These are phyloP conservation scores for Collybia nuda DNA, from an alignment of 768 basidiomycete species.

Conservation along the genomic window DNA sequence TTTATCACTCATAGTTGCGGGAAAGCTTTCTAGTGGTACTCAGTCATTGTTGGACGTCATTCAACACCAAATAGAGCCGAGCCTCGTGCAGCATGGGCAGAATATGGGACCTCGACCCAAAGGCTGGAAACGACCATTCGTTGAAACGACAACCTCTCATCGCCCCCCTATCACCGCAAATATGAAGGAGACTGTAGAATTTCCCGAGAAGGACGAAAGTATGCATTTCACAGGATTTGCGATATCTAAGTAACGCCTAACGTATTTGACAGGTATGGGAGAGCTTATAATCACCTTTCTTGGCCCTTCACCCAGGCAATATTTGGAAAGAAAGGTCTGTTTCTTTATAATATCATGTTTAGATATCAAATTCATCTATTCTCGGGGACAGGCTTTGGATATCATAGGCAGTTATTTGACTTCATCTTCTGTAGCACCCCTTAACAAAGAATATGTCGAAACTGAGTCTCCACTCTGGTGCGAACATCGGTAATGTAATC, in stretches of 20 bases:
- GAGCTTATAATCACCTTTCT: constrained; percentile 78
- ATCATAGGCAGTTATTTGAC: constrained; percentile 87
- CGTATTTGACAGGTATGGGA: constrained; percentile 53
- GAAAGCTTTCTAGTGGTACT: constrained; percentile 80
- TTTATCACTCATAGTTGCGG: constrained; percentile 82
- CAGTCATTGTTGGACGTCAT: constrained; percentile 76
- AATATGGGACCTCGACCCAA: constrained; percentile 65
- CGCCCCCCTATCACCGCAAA: constrained; percentile 51
- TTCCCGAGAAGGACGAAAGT: constrained; percentile 96
- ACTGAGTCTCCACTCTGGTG: constrained; percentile 88
- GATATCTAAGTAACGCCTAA: background rate
- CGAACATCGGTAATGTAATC: constrained; percentile 13
- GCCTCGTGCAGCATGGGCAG: constrained; percentile 73
- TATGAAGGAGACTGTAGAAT: constrained; percentile 72
- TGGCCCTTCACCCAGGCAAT: constrained; percentile 73
- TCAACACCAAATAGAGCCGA: constrained; percentile 82
- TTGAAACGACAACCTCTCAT: constrained; percentile 81
- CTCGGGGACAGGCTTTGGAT: constrained; percentile 65
- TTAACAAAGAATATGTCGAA: constrained; percentile 92
- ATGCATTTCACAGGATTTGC: constrained; percentile 14
- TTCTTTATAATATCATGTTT: background rate
- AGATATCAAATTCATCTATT: constrained; percentile 5
- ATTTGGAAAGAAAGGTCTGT: constrained; percentile 67
- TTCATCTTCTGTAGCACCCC: constrained; percentile 75
- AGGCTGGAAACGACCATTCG: constrained; percentile 92